Evolutionary conservation across 2,329 filamentous ascomycete species (phyloP).

Genomic region (Fusarium robinianum): DNA sequence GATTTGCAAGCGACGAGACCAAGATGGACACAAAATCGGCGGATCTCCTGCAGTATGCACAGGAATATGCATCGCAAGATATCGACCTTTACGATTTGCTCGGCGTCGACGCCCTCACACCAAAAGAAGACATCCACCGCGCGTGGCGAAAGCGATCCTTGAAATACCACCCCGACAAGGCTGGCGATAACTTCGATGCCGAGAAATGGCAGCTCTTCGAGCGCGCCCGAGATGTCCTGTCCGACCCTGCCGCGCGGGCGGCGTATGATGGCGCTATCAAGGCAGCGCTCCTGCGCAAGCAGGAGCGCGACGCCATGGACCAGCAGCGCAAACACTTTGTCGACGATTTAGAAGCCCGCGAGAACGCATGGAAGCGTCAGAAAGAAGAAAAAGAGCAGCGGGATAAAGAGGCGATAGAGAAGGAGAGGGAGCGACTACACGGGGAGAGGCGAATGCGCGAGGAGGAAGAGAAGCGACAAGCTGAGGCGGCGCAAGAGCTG

Average conservation of each 20-base stretch:
- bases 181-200: conserved; percentile 72
- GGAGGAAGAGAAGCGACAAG: conserved; percentile 43
- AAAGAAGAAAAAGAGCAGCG: conserved; percentile 53
- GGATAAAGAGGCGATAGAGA: conserved; percentile 42
- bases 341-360: conserved; percentile 82
- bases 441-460: conserved; percentile 46
- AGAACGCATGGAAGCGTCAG: conserved; percentile 66
- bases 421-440: conserved; percentile 44
- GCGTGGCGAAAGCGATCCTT: conserved; percentile 84
- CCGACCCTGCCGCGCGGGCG: conserved; percentile 69
- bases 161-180: conserved; percentile 95
- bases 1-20: neutral
- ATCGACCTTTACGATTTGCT: conserved; percentile 81
- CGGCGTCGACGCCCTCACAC: conserved; percentile 65
- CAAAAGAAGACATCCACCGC: conserved; percentile 75
- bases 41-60: conserved; percentile 57
- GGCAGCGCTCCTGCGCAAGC: conserved; percentile 69
- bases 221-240: conserved; percentile 83
- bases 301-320: conserved; percentile 74
- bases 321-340: conserved; percentile 75
- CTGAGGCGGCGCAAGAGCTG: conserved; percentile 45
- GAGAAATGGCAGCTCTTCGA: conserved; percentile 85
- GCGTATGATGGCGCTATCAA: conserved; percentile 79
- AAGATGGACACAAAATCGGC: conserved; percentile 47
- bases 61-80: conserved; percentile 63